Conservation (phyloP, 176 grass and related monocot species). For the Tillandsia leiboldiana region DNA sequence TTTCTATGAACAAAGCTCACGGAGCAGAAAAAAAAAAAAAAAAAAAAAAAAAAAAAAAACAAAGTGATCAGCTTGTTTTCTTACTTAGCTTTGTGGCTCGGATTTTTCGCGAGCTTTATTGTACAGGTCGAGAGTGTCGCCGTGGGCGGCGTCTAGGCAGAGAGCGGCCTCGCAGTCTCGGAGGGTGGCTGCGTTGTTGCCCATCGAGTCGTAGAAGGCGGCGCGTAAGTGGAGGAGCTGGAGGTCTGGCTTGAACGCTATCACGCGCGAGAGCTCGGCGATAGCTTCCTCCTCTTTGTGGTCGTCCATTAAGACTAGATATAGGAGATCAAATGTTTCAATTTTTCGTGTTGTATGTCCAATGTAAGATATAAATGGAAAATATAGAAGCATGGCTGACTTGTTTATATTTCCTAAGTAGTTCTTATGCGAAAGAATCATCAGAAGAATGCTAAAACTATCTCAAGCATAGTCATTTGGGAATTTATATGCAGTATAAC, state of each 20-base stretch:
- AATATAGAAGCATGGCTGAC: neutral
- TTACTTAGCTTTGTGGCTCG: constrained; percentile 28
- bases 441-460: neutral
- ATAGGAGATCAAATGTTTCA: neutral
- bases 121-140: constrained; percentile 80
- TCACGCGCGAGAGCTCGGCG: constrained; percentile 44
- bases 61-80: neutral
- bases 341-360: neutral
- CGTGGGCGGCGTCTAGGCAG: constrained; percentile 61
- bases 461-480: no score
- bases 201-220: constrained; percentile 75
- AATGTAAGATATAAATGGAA: neutral
- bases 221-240: constrained; percentile 84
- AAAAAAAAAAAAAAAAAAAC: no score
- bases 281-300: constrained; percentile 77
- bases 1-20: neutral
- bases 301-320: constrained; percentile 79
- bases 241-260: constrained; percentile 72
- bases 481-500: no score
- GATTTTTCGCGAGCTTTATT: constrained; percentile 39
- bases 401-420: neutral
- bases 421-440: neutral
- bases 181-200: constrained; percentile 33
- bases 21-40: neutral
- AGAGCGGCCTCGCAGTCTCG: constrained; percentile 85